Evolutionary conservation across 352 stramenopile species (phyloP).

Genomic region (Paralagenidium karlingii): DNA sequence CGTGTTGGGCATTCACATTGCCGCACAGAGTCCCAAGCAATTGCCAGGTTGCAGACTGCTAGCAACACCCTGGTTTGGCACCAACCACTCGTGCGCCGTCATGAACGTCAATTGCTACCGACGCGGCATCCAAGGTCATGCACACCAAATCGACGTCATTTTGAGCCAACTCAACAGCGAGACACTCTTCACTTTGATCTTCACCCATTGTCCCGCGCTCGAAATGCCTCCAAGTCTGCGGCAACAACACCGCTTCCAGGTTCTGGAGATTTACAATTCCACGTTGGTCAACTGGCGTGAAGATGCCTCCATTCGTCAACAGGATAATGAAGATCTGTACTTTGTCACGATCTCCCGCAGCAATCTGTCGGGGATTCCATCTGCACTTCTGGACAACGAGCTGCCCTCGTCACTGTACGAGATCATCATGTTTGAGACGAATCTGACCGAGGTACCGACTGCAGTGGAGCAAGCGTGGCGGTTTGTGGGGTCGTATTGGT

Average conservation of each 20-base stretch:
- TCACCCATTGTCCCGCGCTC: slow-evolving; percentile 17
- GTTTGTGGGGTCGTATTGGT: too few relatives aligned
- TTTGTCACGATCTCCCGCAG: slow-evolving; percentile 13
- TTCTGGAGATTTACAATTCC: slow-evolving; percentile 23
- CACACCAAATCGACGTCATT: slow-evolving; percentile 8
- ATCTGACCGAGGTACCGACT: slow-evolving; percentile 14
- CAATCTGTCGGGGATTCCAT: slow-evolving; percentile 14
- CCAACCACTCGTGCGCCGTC: slow-evolving; percentile 14
- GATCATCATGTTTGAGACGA: slow-evolving; percentile 17
- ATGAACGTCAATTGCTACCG: slow-evolving; percentile 20
- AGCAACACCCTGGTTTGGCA: slow-evolving; percentile 18
- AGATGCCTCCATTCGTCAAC: slow-evolving; percentile 6
- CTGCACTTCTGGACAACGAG: slow-evolving; percentile 13
- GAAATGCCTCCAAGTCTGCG: slow-evolving; percentile 12
- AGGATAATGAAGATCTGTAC: slow-evolving; percentile 12
- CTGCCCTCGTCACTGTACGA: slow-evolving; percentile 12
- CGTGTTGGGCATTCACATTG: too few relatives aligned
- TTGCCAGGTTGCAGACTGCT: slow-evolving; percentile 11
- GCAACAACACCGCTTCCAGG: slow-evolving; percentile 15
- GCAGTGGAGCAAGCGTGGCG: slow-evolving; percentile 22
- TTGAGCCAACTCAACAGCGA: slow-evolving; percentile 9
- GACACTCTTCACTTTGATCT: slow-evolving; percentile 13
- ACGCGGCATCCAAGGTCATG: slow-evolving; percentile 8
- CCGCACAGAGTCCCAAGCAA: slow-evolving; percentile 9
- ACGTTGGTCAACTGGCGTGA: slow-evolving; percentile 8